These are phyloP conservation scores for Fallopia convolvulus DNA, from an alignment of 148 eudicot genomes.

Conservation along the genomic window DNA sequence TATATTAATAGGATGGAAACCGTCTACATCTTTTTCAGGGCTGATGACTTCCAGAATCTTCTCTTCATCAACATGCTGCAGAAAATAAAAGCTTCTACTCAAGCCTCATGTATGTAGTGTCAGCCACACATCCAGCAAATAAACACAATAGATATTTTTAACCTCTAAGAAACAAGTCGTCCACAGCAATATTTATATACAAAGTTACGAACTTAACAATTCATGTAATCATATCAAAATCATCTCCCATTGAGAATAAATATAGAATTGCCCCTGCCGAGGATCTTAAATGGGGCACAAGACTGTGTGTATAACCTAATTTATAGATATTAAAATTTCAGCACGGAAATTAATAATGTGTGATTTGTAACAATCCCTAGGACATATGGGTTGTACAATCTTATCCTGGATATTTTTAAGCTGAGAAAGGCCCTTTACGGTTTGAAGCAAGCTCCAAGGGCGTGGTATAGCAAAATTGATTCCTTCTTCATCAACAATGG, in stretches of 20 bases:
- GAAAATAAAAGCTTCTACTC: conserved; percentile 12
- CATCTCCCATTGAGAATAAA: neutral
- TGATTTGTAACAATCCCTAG: neutral
- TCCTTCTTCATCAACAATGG: no score
- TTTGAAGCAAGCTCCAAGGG: no score
- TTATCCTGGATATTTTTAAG: neutral
- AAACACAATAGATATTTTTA: neutral
- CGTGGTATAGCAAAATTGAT: no score
- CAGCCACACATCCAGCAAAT: neutral
- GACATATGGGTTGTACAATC: neutral
- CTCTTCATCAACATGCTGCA: conserved; percentile 41
- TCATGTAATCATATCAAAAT: neutral
- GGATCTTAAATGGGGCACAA: neutral
- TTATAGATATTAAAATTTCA: neutral
- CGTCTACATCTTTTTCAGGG: conserved; percentile 55
- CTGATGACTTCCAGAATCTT: conserved; percentile 34
- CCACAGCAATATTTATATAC: neutral
- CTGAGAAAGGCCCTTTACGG: no score
- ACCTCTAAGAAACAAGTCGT: neutral
- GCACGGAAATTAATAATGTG: neutral
- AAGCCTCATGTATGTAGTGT: neutral
- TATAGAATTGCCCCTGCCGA: neutral
- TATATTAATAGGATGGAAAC: conserved; percentile 48
- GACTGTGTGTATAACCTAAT: neutral
- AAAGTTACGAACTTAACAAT: neutral